Base-by-base conservation (phyloP, 768 basidiomycete species). In the Amanita rubescens region DNA sequence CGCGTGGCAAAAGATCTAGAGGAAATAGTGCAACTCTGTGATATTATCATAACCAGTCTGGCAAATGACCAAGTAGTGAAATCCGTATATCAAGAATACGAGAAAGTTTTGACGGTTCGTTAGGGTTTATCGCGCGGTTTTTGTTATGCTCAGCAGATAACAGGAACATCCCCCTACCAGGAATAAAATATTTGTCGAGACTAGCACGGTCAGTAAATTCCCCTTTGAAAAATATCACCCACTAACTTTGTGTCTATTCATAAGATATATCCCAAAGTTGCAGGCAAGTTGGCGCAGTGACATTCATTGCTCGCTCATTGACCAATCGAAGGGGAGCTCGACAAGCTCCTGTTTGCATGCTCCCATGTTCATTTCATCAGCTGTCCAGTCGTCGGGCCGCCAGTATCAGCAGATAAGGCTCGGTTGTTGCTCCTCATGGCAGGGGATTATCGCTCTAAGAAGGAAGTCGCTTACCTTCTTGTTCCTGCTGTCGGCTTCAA, bases 101-200 rank as follows among this genome's bases (percentile, higher is more conserved):
- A 77, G 7, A 70, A 75, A 35, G 77, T 78, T 4, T 72, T 91
- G 7, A 73, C 75, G 67, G 87, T 84, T 62, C 52, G 44, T 34
- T 34, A 14, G 5, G 15, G 11, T n/a, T 24, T 38, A 25, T 25
- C 38, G 34, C 46, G 9, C 7, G 14, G 10, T 35, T 32, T 22
- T 34, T 34, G 14, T 11, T 5, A 20, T 10, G 15, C 58, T 61
- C 52, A 43, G 33, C 12, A 57, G 37, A 33, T 49, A 35, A 61
- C 62, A 71, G 81, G 71, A 62, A 62, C 59, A 62, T 19, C 73
- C 75, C 27, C 73, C 77, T 1, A 63, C 73, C 6, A 74, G 69
- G 62, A 67, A 73, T 58, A 92, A 84, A 65, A 86, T 90, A 43
- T 91, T 94, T 58, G 84, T 92, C 30, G 91, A 94, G 59, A 90